Conservation (phyloP, 208 protist species). For the Leishmania mexicana region DNA sequence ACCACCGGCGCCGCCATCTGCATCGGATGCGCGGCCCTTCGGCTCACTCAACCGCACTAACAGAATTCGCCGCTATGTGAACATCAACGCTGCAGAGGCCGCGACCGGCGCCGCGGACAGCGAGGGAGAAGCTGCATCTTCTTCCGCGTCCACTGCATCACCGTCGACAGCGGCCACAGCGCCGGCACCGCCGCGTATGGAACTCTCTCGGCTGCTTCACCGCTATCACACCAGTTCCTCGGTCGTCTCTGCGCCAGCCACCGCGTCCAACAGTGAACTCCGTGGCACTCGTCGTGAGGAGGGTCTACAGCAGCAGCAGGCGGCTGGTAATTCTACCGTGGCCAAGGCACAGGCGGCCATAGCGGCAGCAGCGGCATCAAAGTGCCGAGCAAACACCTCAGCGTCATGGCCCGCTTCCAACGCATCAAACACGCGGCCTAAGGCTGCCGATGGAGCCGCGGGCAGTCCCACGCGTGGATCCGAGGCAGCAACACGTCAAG, state of each 20-base stretch:
- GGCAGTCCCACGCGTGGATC: not conserved
- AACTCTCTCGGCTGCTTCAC: slow-evolving; percentile 17
- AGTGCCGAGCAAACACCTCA: not conserved
- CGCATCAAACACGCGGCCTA: not conserved
- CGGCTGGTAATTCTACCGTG: slow-evolving; percentile 20
- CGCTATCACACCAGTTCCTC: slow-evolving; percentile 2
- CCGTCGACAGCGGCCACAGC: not conserved
- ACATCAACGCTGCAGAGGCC: slow-evolving; percentile 25
- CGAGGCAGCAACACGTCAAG: not conserved
- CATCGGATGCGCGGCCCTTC: slow-evolving; percentile 66
- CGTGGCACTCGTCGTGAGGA: not conserved
- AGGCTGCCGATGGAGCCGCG: not conserved
- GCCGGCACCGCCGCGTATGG: slow-evolving; percentile 16
- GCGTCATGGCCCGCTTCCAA: not conserved
- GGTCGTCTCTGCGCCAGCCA: not conserved
- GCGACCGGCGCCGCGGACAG: not conserved
- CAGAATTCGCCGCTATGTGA: slow-evolving; percentile 41
- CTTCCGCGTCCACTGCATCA: not conserved
- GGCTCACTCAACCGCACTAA: slow-evolving; percentile 45
- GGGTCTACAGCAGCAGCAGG: not conserved
- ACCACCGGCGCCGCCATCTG: slow-evolving; percentile 43
- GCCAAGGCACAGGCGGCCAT: slow-evolving; percentile 41
- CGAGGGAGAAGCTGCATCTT: not conserved
- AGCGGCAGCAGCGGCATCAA: slow-evolving; percentile 29
- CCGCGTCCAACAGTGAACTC: not conserved